A percentile compares a stretch with the other conserved stretches of the same genome.
These are phyloP conservation scores for Desmodesmus armatus DNA, from an alignment of 139 green algal genomes.

Conservation along the genomic window DNA sequence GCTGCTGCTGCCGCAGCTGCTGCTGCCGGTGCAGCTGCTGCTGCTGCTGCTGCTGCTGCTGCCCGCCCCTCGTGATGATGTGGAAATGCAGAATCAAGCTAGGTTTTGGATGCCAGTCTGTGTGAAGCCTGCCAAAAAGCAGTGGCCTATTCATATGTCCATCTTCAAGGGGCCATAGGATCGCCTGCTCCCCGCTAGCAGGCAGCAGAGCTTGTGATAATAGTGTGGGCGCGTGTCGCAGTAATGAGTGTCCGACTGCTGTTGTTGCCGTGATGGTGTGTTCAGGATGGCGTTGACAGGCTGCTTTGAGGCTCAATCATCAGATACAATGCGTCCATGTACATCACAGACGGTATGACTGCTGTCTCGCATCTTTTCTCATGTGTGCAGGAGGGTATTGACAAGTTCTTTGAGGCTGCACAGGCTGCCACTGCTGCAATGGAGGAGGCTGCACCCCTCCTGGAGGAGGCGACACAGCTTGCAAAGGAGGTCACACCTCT, in stretches of 20 bases:
- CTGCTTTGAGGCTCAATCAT: background rate
- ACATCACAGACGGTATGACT: no score
- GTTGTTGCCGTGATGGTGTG: background rate
- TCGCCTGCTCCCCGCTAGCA: no score
- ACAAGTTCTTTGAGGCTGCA: slow-evolving; percentile 88
- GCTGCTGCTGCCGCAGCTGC: no score
- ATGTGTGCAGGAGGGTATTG: slow-evolving; percentile 49
- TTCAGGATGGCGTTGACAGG: background rate
- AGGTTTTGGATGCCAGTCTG: background rate
- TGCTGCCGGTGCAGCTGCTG: background rate
- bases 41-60: background rate
- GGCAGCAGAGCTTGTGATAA: no score
- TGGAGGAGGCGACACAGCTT: slow-evolving; percentile 37
- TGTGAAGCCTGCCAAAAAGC: no score
- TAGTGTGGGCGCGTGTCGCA: no score
- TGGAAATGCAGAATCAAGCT: background rate
- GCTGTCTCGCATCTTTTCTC: background rate
- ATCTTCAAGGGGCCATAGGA: no score
- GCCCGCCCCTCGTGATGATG: background rate
- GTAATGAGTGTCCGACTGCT: no score
- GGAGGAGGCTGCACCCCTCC: slow-evolving; percentile 44
- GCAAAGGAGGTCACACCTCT: slow-evolving; percentile 56
- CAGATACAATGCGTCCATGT: background rate
- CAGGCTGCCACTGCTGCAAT: slow-evolving; percentile 72
- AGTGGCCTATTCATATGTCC: no score